Base-by-base conservation (phyloP, 805 yeast genomes). In the Debaryomyces hansenii region DNA sequence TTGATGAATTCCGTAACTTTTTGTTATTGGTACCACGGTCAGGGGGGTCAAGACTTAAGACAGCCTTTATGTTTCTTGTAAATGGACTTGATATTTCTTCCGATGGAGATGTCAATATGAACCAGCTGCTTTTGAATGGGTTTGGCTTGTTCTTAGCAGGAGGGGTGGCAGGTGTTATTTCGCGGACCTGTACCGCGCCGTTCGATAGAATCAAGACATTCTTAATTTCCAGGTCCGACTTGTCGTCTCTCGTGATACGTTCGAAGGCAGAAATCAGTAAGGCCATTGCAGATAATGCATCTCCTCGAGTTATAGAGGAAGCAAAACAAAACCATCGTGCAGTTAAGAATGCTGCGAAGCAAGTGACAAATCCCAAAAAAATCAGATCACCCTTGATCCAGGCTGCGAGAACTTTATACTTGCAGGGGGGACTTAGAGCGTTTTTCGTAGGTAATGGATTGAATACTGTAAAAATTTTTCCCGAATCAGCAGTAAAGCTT, bases 131-230 rank as follows among this genome's bases (percentile, higher is more conserved):
- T 44, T 67, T 87, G 42, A 83, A 86, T 59, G 96, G 97, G 29
- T 77, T 90, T 50, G 97, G 97, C 0, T 94, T 82, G 65, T 94
- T 94, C 60, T 68, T 91, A 28, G 96, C 97, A 1, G 99, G 99
- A 34, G 99, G 99, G 0, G 64, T 91, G 16, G 87, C 97, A 1
- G 99, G 99, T 2, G 99, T 92, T 1, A 86, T 94, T 4, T 90
- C 97, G 11, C 82, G 99, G 67, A 90, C 98, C 0, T 86, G 94
- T 57, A 94, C 99, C 0, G 99, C 98, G 0, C 99, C 99, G 9
- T 88, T 94, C 53, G 99, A 94, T 64, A 79, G 99, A 62, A 80
- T 94, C 18, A 94, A 94, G 63, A 97, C 94, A 11, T 94, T 88
- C 56, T 70, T 94, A 42, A 94, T 94, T 58, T 97, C 98, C 1